Evolutionary conservation across 257 asterid species (phyloP).

Genomic region (Solanum gandarillasii): DNA sequence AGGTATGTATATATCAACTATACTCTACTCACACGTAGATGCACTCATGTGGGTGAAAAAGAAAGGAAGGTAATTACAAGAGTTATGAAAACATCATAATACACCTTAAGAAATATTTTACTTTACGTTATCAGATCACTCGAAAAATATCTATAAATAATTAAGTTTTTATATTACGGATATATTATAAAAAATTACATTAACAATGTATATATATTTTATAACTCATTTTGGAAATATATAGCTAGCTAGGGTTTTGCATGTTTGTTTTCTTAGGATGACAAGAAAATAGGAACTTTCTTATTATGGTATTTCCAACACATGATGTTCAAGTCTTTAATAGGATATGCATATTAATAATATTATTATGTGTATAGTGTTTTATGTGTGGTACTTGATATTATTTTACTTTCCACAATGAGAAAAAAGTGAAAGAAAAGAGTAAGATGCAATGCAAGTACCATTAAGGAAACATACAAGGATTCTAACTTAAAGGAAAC

Average conservation of each 20-base stretch:
- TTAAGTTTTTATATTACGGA: not conserved
- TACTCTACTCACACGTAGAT: not conserved
- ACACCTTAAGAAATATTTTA: not conserved
- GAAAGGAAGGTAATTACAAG: not conserved
- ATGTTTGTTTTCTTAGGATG: conserved; percentile 5
- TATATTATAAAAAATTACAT: not conserved
- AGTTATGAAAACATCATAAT: not conserved
- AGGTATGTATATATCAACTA: not conserved
- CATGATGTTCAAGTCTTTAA: not conserved
- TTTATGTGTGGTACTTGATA: not conserved
- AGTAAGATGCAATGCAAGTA: not conserved
- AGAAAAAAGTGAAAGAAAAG: not conserved
- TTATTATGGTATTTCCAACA: conserved; percentile 4
- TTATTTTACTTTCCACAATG: not conserved
- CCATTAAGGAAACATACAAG: not conserved
- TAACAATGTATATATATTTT: not conserved
- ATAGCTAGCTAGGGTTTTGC: not conserved
- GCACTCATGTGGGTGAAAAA: not conserved
- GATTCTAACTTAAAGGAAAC: not conserved
- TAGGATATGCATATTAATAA: not conserved
- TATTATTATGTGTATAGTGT: not conserved
- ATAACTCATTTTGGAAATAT: not conserved
- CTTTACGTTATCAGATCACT: not conserved
- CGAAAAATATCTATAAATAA: not conserved
- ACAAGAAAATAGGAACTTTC: conserved; percentile 6